Conservation (phyloP, 176 grass and related monocot species). For the Guadua angustifolia region DNA sequence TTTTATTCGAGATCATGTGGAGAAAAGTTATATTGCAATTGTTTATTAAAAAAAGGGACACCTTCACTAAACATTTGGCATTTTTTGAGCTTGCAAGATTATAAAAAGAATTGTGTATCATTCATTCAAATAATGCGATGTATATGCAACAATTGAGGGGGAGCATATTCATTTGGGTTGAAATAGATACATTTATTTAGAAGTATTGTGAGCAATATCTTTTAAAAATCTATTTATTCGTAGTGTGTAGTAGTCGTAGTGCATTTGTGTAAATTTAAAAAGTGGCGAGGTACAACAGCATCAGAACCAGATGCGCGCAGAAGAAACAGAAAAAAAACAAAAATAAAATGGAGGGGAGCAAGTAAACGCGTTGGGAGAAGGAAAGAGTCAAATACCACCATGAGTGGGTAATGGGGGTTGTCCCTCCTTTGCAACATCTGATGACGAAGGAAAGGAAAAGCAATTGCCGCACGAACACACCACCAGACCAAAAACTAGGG, state of each 20-base stretch:
- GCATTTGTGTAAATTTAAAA: background rate
- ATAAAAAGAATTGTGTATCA: too few species aligned
- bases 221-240: too few species aligned
- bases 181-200: too few species aligned
- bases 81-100: too few species aligned
- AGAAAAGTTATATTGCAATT: too few species aligned
- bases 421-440: conserved; percentile 23
- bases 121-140: too few species aligned
- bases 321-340: background rate
- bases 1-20: too few species aligned
- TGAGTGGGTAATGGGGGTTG: conserved; percentile 32
- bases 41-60: too few species aligned
- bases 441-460: background rate
- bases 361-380: conserved; percentile 51
- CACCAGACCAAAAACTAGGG: conserved; percentile 4
- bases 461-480: background rate
- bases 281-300: conserved; percentile 37
- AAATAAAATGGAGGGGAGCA: background rate
- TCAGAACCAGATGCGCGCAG: conserved; percentile 13
- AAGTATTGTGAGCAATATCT: too few species aligned
- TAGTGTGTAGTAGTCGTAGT: background rate
- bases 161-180: too few species aligned
- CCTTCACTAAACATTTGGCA: too few species aligned
- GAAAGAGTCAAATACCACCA: conserved; percentile 44
- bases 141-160: too few species aligned